Conservation (phyloP, 2,329 filamentous ascomycete genomes). For the Coniella vitis region DNA sequence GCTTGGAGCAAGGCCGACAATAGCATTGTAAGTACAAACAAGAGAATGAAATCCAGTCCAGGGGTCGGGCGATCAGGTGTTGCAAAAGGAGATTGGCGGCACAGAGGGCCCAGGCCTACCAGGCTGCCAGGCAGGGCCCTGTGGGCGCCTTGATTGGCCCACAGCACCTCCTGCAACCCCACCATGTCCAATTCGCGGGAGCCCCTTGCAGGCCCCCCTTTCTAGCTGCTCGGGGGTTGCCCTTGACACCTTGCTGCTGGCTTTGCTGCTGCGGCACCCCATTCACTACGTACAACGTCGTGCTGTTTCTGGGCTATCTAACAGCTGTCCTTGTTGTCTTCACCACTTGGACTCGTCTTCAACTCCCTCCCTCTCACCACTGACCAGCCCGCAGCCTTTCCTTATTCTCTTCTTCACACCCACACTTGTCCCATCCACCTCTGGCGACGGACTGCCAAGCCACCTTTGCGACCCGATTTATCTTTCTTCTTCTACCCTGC, state of each 20-base stretch:
- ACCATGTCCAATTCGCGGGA: neutral
- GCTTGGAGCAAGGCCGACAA: neutral
- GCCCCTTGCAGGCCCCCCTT: conserved; percentile 1
- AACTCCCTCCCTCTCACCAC: neutral
- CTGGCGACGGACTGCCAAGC: no score
- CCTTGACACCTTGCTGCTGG: conserved; percentile 1
- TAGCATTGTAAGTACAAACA: neutral
- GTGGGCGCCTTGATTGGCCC: neutral
- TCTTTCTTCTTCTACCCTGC: neutral
- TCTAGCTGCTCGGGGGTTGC: neutral
- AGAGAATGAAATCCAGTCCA: neutral
- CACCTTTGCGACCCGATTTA: no score
- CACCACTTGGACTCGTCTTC: neutral
- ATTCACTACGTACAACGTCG: neutral
- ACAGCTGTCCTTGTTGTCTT: conserved; percentile 6
- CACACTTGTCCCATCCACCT: no score
- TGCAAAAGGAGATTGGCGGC: neutral
- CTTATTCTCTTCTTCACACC: no score
- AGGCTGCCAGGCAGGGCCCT: neutral
- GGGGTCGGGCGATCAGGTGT: neutral
- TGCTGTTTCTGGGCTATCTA: neutral
- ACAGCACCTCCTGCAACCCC: neutral
- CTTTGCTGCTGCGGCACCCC: neutral
- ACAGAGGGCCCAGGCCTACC: neutral
- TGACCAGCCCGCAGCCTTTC: neutral